These are phyloP conservation scores for Penicillium sp. DNA, from an alignment of 2,329 filamentous ascomycete species.

Conservation along the genomic window DNA sequence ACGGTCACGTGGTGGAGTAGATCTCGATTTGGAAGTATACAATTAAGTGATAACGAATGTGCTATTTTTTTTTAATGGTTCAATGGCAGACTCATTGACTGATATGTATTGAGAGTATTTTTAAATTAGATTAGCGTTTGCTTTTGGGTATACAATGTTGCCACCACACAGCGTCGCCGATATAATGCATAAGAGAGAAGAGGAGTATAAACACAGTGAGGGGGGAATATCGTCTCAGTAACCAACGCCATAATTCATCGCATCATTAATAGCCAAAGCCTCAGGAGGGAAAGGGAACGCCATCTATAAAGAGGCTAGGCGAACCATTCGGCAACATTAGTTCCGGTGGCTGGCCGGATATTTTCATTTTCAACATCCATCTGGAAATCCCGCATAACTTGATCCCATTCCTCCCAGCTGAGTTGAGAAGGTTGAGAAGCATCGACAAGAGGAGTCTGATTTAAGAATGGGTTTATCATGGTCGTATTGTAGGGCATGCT, in stretches of 20 bases:
- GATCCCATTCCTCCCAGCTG: slow-evolving; percentile 36
- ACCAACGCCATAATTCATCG: slow-evolving; percentile 9
- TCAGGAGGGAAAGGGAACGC: not conserved
- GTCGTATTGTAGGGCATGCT: slow-evolving; percentile 11
- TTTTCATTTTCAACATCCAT: slow-evolving; percentile 31
- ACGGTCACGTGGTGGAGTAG: slow-evolving; percentile 18
- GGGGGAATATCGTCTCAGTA: slow-evolving; percentile 2
- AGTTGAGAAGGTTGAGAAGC: slow-evolving; percentile 13
- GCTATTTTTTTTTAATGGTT: not conserved
- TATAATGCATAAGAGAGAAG: slow-evolving; percentile 6
- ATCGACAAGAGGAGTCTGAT: slow-evolving; percentile 16
- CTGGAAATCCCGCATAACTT: slow-evolving; percentile 40
- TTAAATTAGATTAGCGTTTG: not conserved
- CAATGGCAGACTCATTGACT: not conserved
- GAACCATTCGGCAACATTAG: slow-evolving; percentile 30
- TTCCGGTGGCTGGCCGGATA: slow-evolving; percentile 12
- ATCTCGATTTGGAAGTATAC: slow-evolving; percentile 1
- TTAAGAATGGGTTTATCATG: slow-evolving; percentile 12
- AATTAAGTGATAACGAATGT: not conserved
- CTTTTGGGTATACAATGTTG: not conserved
- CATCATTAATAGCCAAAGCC: slow-evolving; percentile 3
- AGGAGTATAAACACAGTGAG: slow-evolving; percentile 13
- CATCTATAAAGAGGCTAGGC: slow-evolving; percentile 12
- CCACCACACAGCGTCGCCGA: not conserved
- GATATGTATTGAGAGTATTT: not conserved